Percentiles rank a stretch among this genome's conserved stretches.
These are phyloP conservation scores for Globisporangium recalcitrans DNA, from an alignment of 352 stramenopile genomes.

Conservation along the genomic window DNA sequence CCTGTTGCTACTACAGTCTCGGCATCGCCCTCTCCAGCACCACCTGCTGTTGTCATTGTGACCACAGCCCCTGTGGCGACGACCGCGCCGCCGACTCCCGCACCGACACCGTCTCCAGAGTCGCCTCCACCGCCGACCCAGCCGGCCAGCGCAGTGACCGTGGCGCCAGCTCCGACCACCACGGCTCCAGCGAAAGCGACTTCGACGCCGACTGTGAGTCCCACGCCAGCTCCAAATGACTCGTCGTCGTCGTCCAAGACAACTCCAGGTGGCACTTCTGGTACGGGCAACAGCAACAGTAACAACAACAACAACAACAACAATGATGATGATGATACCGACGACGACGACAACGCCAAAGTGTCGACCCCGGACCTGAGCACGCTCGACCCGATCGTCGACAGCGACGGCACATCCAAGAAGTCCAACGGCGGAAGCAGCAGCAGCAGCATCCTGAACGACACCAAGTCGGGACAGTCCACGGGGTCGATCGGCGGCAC, in stretches of 20 bases:
- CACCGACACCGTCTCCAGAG: conserved; percentile 6
- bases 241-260: conserved; percentile 17
- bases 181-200: conserved; percentile 9
- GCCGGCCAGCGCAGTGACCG: conserved; percentile 4
- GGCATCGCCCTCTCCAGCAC: conserved; percentile 9
- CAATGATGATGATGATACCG: too few relatives aligned
- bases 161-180: conserved; percentile 1
- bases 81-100: conserved; percentile 1
- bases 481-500: conserved; percentile 26
- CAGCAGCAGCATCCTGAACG: conserved; percentile 13
- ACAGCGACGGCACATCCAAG: conserved; percentile 4
- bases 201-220: conserved; percentile 7
- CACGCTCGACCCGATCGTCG: conserved; percentile 34
- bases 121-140: conserved; percentile 5
- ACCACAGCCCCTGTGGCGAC: conserved; percentile 15
- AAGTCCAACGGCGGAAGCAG: conserved; percentile 13
- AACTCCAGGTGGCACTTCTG: not conserved
- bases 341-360: conserved; percentile 11
- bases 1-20: conserved; percentile 7
- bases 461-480: conserved; percentile 18
- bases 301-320: not conserved
- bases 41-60: not conserved
- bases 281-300: not conserved
- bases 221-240: conserved; percentile 12
- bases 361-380: conserved; percentile 17